phyloP scores from a whole-genome alignment of 441 rosid species.

The Adansonia rubrostipa region DNA sequence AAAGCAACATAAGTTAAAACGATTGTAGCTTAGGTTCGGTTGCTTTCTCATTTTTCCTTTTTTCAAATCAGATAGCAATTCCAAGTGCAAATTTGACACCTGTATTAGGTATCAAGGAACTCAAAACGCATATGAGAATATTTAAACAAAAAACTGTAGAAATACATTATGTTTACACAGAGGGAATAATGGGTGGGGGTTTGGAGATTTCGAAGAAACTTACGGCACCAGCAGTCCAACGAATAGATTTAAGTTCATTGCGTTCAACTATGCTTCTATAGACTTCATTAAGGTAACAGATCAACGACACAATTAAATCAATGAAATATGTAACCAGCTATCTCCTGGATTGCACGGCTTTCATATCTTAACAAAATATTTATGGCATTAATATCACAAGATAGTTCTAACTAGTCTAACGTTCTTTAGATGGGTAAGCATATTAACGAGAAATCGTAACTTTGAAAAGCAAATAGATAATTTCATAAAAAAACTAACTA shows the following conservation, averaged over 20 bases:
- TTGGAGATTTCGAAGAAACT: slow-evolving; percentile 31
- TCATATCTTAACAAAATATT: not conserved
- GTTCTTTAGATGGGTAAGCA: not conserved
- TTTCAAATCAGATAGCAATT: not conserved
- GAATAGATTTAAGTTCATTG: slow-evolving; percentile 65
- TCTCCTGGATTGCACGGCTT: not conserved
- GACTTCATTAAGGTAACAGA: slow-evolving; percentile 43
- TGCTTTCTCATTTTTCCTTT: not conserved
- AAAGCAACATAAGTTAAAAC: no score
- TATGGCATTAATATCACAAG: not conserved
- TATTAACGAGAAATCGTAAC: not conserved
- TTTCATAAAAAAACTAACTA: not conserved
- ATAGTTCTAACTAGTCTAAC: not conserved
- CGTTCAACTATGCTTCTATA: slow-evolving; percentile 81
- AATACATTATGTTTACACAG: no score
- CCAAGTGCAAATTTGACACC: not conserved
- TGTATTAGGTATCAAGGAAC: not conserved
- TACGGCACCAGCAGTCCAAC: slow-evolving; percentile 80
- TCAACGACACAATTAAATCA: not conserved
- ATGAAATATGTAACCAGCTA: not conserved
- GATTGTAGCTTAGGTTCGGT: not conserved
- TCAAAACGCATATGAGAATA: not conserved
- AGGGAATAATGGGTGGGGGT: no score
- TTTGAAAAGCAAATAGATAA: not conserved
- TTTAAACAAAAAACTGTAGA: no score